phyloP scores from a whole-genome alignment of 371 early-diverging fungal genomes.

The Apophysomyces elegans region DNA sequence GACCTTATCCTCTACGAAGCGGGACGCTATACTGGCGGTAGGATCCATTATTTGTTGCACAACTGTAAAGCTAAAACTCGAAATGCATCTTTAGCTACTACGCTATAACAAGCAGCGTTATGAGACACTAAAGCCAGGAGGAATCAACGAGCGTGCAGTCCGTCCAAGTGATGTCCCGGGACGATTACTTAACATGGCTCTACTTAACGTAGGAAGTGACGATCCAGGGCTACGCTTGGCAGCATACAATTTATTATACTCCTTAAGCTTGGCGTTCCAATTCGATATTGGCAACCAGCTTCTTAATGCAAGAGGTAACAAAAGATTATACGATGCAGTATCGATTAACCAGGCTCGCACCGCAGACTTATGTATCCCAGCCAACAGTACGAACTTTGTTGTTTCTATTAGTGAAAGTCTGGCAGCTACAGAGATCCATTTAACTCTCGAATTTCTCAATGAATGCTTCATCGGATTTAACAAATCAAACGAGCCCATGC shows the following conservation, averaged over 20 bases:
- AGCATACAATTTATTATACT: slow-evolving; percentile 86
- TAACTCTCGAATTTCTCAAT: slow-evolving; percentile 88
- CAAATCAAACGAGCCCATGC: slow-evolving; percentile 70
- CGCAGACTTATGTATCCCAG: slow-evolving; percentile 84
- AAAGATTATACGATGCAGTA: neutral
- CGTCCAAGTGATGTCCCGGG: slow-evolving; percentile 92
- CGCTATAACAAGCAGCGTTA: slow-evolving; percentile 74
- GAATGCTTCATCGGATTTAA: slow-evolving; percentile 86
- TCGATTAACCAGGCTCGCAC: neutral
- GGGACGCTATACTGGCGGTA: slow-evolving; percentile 71
- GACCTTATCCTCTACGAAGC: slow-evolving; percentile 73
- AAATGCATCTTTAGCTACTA: slow-evolving; percentile 48
- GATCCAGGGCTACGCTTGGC: slow-evolving; percentile 79
- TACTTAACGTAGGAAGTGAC: slow-evolving; percentile 84
- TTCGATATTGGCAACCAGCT: slow-evolving; percentile 85
- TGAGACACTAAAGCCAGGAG: slow-evolving; percentile 66
- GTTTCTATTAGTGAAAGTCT: slow-evolving; percentile 78
- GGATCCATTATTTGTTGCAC: neutral
- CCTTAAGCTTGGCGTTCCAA: slow-evolving; percentile 76
- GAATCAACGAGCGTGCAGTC: slow-evolving; percentile 72
- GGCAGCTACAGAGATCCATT: slow-evolving; percentile 73
- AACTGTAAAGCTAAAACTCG: slow-evolving; percentile 30
- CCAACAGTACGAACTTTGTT: slow-evolving; percentile 85
- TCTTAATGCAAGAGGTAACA: slow-evolving; percentile 72
- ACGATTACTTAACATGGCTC: slow-evolving; percentile 88